Base-by-base conservation (phyloP, 2,329 filamentous ascomycete species). In the Trichoderma hamatum region DNA sequence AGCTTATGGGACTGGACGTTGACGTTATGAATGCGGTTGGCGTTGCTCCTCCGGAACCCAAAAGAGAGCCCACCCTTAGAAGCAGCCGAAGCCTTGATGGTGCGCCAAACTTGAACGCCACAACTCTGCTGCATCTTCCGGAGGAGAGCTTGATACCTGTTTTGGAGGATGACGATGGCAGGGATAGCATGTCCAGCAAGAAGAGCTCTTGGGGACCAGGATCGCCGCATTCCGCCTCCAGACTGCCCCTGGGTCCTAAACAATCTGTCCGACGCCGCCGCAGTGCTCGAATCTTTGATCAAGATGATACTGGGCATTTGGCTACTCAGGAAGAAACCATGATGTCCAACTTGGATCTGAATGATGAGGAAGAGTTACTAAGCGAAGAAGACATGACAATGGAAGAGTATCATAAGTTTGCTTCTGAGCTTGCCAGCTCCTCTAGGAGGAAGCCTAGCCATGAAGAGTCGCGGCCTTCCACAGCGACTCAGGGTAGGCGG, bases 1-100 rank as follows among this genome's bases (percentile, higher is more conserved):
- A 82, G 71, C 76, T 84, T 16, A 83, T 76, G 5, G 82, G 82
- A 1, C 75, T 80, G 32, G 79, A 81, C 51, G 55, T 83, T n/a
- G 75, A 76, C 58, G 70, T 77, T 21, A 70, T 70, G 71, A 69
- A 73, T 24, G 24, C 39, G 14, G 43, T 19, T n/a, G 69, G 55
- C 24, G 13, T 19, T 24, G 21, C 24, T 39, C 26, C 68, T 19
- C 28, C 24, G 1, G 52, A 55, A 19, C 10, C 28, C 32, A 46
- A 70, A 10, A 61, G 49, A 13, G 56, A 70, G 28, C 19, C 11
- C 7, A 26, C 49, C 1, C 2, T 39, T 34, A 28, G 63, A 58
- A 58, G 66, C 46, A 61, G 39, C 30, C 67, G 60, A 32, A 54
- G 51, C 24, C 56, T 69, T 39, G 68, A 69, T 11, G 36, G 59